These are phyloP conservation scores for Aureobasidium zeae DNA, from an alignment of 2,329 filamentous ascomycete species.

Conservation along the genomic window DNA sequence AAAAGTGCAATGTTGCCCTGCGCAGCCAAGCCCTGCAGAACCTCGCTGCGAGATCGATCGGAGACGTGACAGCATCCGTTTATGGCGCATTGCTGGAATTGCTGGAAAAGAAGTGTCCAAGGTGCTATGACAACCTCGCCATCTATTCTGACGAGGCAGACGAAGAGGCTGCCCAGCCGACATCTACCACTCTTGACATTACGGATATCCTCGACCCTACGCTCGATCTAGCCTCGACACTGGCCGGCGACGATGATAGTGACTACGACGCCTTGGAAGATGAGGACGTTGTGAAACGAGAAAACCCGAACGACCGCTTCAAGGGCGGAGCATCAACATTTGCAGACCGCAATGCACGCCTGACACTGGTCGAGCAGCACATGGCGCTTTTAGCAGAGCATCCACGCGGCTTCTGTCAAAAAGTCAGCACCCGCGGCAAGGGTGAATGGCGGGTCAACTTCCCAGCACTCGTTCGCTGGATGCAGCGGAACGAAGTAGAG, in stretches of 20 bases:
- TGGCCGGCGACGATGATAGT: conserved; percentile 19
- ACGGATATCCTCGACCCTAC: conserved; percentile 33
- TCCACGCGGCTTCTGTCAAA: conserved; percentile 57
- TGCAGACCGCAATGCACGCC: conserved; percentile 32
- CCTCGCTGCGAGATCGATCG: conserved; percentile 62
- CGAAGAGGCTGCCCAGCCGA: conserved; percentile 27
- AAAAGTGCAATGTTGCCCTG: conserved; percentile 72
- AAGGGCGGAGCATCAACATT: conserved; percentile 22
- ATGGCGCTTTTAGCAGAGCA: conserved; percentile 64
- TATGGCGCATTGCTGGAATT: conserved; percentile 65
- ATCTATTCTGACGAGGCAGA: conserved; percentile 36
- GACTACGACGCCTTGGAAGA: conserved; percentile 25
- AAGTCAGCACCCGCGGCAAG: conserved; percentile 52
- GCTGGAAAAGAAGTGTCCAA: conserved; percentile 58
- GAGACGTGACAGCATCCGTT: conserved; percentile 64
- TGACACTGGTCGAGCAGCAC: conserved; percentile 60
- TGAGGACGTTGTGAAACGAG: conserved; percentile 22
- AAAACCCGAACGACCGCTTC: conserved; percentile 13
- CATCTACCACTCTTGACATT: conserved; percentile 34
- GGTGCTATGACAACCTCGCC: conserved; percentile 53
- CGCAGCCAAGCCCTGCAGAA: conserved; percentile 68
- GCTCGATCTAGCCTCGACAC: conserved; percentile 31
- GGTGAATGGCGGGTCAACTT: conserved; percentile 82
- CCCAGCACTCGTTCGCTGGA: conserved; percentile 55
- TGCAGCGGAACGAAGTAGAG: conserved; percentile 73